Conservation (phyloP, 2,329 filamentous ascomycete species). For the Colletotrichum sp. region DNA sequence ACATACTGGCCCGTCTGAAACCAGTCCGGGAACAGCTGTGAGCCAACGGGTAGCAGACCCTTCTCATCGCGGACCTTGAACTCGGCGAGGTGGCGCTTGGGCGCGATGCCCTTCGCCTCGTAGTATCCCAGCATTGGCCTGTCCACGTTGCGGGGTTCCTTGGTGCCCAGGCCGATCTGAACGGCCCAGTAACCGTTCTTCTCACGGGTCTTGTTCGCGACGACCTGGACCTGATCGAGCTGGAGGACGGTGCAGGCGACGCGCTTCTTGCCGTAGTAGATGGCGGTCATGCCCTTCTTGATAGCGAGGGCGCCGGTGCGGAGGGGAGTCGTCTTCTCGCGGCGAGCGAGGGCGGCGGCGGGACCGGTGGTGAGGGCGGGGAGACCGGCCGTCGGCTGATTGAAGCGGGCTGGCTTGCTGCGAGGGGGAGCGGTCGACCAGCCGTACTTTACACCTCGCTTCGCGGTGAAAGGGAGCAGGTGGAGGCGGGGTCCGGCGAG, state of each 20-base stretch:
- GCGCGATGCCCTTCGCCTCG: conserved; percentile 78
- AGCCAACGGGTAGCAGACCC: conserved; percentile 79
- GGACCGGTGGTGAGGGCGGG: conserved; percentile 62
- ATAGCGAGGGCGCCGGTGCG: conserved; percentile 83
- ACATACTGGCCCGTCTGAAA: conserved; percentile 91
- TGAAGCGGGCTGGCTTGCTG: conserved; percentile 61
- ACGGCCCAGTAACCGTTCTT: conserved; percentile 93
- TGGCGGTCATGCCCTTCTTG: conserved; percentile 95
- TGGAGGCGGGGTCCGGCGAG: conserved; percentile 32
- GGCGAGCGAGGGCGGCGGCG: conserved; percentile 64
- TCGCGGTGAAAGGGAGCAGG: conserved; percentile 49
- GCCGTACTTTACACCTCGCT: conserved; percentile 61
- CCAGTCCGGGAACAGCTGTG: conserved; percentile 83
- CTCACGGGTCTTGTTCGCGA: conserved; percentile 82
- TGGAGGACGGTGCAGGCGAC: conserved; percentile 91
- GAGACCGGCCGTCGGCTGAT: conserved; percentile 61
- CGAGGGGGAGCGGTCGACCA: conserved; percentile 63
- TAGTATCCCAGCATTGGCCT: conserved; percentile 88
- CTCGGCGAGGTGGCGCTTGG: conserved; percentile 84
- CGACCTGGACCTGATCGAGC: conserved; percentile 88
- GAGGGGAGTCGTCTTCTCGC: conserved; percentile 62
- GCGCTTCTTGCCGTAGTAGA: conserved; percentile 81
- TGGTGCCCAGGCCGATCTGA: conserved; percentile 82
- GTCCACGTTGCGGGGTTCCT: conserved; percentile 77
- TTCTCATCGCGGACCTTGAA: conserved; percentile 80